These are phyloP conservation scores for Paramecium bursaria DNA, from an alignment of 73 alveolate genomes.

Conservation along the genomic window DNA sequence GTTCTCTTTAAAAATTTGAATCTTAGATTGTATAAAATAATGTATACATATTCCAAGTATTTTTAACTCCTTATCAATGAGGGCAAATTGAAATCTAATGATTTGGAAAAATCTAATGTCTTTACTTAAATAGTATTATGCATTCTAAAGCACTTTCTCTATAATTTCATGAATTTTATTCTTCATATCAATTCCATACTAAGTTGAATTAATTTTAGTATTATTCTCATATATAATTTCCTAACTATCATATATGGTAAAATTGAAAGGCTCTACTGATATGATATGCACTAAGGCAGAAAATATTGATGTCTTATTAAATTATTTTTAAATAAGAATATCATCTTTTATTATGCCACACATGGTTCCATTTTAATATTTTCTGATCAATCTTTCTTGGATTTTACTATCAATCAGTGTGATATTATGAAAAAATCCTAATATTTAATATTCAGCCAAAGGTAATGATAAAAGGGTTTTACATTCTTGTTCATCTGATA, in stretches of 20 bases:
- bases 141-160: background rate
- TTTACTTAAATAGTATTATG: too few relatives aligned
- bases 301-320: constrained; percentile 7
- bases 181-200: too few relatives aligned
- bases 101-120: background rate
- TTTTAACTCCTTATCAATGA: background rate
- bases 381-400: background rate
- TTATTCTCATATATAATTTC: too few relatives aligned
- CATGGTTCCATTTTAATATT: constrained; percentile 1
- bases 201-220: background rate
- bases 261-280: constrained; percentile 24
- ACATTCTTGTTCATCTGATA: background rate
- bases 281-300: constrained; percentile 2
- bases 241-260: background rate
- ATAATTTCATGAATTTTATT: background rate
- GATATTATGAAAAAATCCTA: background rate
- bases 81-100: background rate
- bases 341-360: constrained; percentile 29
- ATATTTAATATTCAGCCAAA: background rate
- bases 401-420: background rate
- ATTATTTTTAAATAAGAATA: constrained; percentile 20
- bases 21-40: background rate
- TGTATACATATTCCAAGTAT: background rate
- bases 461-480: background rate
- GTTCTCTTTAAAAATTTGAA: background rate